These are phyloP conservation scores for Alternaria solani DNA, from an alignment of 2,329 filamentous ascomycete species.

Conservation along the genomic window DNA sequence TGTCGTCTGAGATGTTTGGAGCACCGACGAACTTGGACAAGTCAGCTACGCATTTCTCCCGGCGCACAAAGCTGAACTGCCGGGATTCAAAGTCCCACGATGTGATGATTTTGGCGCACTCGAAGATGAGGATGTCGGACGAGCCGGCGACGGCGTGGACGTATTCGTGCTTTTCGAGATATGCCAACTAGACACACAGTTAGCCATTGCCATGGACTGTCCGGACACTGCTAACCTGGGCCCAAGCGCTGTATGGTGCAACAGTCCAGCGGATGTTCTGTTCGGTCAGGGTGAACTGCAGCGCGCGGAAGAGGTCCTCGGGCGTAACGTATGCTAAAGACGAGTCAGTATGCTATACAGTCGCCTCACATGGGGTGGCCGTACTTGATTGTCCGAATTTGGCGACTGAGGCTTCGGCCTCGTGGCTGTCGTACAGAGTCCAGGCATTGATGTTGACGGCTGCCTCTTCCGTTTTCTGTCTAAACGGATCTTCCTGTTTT, in stretches of 20 bases:
- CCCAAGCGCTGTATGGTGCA: slow-evolving; percentile 85
- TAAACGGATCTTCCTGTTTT: slow-evolving; percentile 69
- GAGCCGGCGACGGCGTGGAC: slow-evolving; percentile 81
- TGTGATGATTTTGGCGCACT: slow-evolving; percentile 77
- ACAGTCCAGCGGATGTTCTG: slow-evolving; percentile 78
- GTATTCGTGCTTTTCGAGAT: slow-evolving; percentile 71
- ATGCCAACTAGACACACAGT: slow-evolving; percentile 68
- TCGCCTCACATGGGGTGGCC: not conserved
- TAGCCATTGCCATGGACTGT: not conserved
- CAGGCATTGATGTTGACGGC: slow-evolving; percentile 81
- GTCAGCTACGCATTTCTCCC: slow-evolving; percentile 73
- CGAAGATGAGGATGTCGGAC: slow-evolving; percentile 85
- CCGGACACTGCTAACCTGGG: slow-evolving; percentile 67
- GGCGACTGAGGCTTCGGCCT: slow-evolving; percentile 80
- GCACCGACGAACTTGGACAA: slow-evolving; percentile 55
- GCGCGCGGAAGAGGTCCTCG: slow-evolving; percentile 76
- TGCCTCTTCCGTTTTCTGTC: slow-evolving; percentile 68
- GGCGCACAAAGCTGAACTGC: slow-evolving; percentile 69
- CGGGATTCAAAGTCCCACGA: slow-evolving; percentile 73
- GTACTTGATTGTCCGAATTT: slow-evolving; percentile 86
- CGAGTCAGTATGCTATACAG: slow-evolving; percentile 18
- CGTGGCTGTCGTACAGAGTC: slow-evolving; percentile 82
- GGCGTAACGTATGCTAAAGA: slow-evolving; percentile 67
- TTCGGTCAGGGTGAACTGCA: slow-evolving; percentile 76
- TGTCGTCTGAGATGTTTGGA: slow-evolving; percentile 67